Evolutionary conservation across 805 yeast species (phyloP), one percentile per base, ranked within the genome.

Genomic region (Yamadazyma phyllophila): DNA sequence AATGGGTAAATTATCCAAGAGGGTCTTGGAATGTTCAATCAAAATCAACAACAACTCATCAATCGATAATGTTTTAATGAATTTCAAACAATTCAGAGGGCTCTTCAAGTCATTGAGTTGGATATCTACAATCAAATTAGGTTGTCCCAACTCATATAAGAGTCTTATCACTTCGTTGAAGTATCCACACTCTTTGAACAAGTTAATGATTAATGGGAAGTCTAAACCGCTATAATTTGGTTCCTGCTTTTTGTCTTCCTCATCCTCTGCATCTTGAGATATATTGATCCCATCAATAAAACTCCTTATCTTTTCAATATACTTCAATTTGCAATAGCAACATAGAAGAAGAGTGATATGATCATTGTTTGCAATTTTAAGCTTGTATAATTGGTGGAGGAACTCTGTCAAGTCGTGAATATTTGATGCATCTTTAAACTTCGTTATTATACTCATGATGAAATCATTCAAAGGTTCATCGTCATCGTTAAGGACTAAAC

Each of bases 301-400:
- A 4, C 60, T 53, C 32, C 74, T 73, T 24, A 92, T 67, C 39
- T 82, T 82, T 1, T 74, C 77, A 2, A 72, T 74, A 48, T 76
- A 76, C 49, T 84, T 86, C 54, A 88, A 65, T 57, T 90, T 89
- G 49, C 96, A 87, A 56, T 85, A 82, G 41, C 92, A 82, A 49
- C 92, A 85, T 20, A 91, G 63, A 34, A 91, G 69, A 20, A 92
- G 64, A 0, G 96, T 90, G 5, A 89, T 76, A 61, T 92, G 97
- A 58, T 90, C 95, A 26, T 80, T 73, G n/a, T 79, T 78, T 0
- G 96, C 83, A 11, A 75, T 53, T 2, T 76, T 74, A 36, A 72
- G 62, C 7, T 74, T 74, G 44, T 85, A 71, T 51, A 90, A 69
- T 10, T 76, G 76, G 60, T 81, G 81, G 29, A 90, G 66, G 51